These are phyloP conservation scores for Auricularia sp. DNA, from an alignment of 768 basidiomycete genomes.

Conservation along the genomic window DNA sequence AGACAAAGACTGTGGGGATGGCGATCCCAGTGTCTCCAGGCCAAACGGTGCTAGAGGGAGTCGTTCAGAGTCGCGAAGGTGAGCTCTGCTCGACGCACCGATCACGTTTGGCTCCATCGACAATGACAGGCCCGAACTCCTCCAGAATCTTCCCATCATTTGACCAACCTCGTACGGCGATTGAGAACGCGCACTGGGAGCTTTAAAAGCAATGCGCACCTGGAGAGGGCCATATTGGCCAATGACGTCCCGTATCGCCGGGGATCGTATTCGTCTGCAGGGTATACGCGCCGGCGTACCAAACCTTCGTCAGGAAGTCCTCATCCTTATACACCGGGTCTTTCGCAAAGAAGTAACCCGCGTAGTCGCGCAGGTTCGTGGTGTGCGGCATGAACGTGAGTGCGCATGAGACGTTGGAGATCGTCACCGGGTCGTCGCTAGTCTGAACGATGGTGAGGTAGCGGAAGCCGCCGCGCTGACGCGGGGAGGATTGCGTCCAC, in stretches of 20 bases:
- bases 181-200: not conserved
- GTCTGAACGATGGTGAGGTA: constrained; percentile 5
- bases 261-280: constrained; percentile 11
- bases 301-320: constrained; percentile 8
- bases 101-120: constrained; percentile 10
- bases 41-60: not conserved
- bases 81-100: not conserved
- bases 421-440: not conserved
- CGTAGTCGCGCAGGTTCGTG: constrained; percentile 5
- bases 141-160: constrained; percentile 2
- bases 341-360: constrained; percentile 7
- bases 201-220: not conserved
- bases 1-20: constrained; percentile 50
- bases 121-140: constrained; percentile 7
- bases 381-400: constrained; percentile 9
- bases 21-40: constrained; percentile 47
- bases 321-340: not conserved
- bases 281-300: constrained; percentile 11
- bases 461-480: constrained; percentile 9
- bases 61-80: not conserved
- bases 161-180: not conserved
- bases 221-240: constrained; percentile 3
- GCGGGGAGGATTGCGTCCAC: constrained; percentile 7
- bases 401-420: constrained; percentile 5
- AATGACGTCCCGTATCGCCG: constrained; percentile 5